phyloP scores from a whole-genome alignment of 257 asterid species.

The Fraxinus anomala region DNA sequence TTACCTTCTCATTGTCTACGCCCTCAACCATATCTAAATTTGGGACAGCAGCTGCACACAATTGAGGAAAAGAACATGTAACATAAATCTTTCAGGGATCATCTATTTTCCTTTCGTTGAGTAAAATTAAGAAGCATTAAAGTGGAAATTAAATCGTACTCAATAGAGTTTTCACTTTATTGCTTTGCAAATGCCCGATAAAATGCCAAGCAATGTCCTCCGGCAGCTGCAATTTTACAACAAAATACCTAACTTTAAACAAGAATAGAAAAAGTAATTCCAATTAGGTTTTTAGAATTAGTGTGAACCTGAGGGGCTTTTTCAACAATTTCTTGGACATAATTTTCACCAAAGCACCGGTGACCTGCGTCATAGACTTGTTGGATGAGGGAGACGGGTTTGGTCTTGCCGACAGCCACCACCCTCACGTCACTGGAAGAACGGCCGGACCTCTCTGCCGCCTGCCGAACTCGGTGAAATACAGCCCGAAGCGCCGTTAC shows the following conservation, averaged over 20 bases:
- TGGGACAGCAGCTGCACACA: slow-evolving; percentile 75
- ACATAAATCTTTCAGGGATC: neutral
- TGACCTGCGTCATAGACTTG: slow-evolving; percentile 77
- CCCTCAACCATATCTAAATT: slow-evolving; percentile 75
- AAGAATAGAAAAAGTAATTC: neutral
- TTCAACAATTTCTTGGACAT: slow-evolving; percentile 76
- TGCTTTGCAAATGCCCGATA: slow-evolving; percentile 85
- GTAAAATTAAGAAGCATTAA: slow-evolving; percentile 1
- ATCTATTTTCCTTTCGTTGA: neutral
- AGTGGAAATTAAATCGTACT: slow-evolving; percentile 39
- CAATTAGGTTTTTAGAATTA: neutral
- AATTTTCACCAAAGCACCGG: slow-evolving; percentile 79
- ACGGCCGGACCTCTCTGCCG: slow-evolving; percentile 82
- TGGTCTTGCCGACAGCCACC: slow-evolving; percentile 85
- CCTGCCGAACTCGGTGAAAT: slow-evolving; percentile 59
- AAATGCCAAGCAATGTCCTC: slow-evolving; percentile 85
- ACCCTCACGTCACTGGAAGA: slow-evolving; percentile 69
- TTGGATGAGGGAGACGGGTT: slow-evolving; percentile 62
- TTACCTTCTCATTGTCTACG: slow-evolving; percentile 77
- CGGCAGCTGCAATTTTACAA: slow-evolving; percentile 56
- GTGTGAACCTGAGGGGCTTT: slow-evolving; percentile 80
- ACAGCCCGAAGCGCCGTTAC: slow-evolving; percentile 68
- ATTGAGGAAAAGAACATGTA: slow-evolving; percentile 23
- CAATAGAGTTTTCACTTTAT: slow-evolving; percentile 73
- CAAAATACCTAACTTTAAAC: neutral